A percentile compares a stretch with the other conserved stretches of the same genome.
Conservation (phyloP, 257 asterid species). For the Nemophila menziesii region DNA sequence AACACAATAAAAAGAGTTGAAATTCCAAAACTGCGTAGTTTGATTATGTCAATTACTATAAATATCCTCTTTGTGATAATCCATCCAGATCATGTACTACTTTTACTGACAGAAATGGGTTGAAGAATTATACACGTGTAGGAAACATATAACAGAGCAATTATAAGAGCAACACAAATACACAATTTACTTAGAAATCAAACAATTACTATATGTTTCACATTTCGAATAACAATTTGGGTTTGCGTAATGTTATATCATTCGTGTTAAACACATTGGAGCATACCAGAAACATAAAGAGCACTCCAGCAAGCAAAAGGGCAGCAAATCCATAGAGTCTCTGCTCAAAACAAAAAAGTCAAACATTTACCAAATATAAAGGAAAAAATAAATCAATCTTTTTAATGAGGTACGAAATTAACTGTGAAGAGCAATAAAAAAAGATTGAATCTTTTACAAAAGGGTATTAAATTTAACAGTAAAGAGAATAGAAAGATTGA, state of each 20-base stretch:
- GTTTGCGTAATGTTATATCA: not conserved
- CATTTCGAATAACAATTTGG: not conserved
- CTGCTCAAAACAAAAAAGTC: constrained; percentile 33
- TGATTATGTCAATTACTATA: not conserved
- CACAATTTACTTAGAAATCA: too few species aligned
- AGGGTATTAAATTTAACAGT: not conserved
- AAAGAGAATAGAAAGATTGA: not conserved
- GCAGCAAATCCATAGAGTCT: constrained; percentile 83
- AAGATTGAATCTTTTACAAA: constrained; percentile 3
- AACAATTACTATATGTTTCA: not conserved
- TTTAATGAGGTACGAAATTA: constrained; percentile 8
- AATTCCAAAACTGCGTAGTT: not conserved
- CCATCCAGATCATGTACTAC: not conserved
- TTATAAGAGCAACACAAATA: too few species aligned
- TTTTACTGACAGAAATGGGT: too few species aligned
- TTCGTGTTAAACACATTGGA: not conserved
- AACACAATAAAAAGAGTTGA: constrained; percentile 10
- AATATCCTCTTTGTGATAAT: not conserved
- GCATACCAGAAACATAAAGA: constrained; percentile 77
- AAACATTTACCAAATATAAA: not conserved
- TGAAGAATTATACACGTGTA: too few species aligned
- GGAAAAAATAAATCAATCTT: constrained; percentile 3
- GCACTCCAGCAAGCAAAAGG: constrained; percentile 61
- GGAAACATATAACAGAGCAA: too few species aligned
- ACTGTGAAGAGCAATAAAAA: not conserved